Base-by-base conservation (phyloP, 805 yeast genomes). In the Metschnikowia picachoensis region DNA sequence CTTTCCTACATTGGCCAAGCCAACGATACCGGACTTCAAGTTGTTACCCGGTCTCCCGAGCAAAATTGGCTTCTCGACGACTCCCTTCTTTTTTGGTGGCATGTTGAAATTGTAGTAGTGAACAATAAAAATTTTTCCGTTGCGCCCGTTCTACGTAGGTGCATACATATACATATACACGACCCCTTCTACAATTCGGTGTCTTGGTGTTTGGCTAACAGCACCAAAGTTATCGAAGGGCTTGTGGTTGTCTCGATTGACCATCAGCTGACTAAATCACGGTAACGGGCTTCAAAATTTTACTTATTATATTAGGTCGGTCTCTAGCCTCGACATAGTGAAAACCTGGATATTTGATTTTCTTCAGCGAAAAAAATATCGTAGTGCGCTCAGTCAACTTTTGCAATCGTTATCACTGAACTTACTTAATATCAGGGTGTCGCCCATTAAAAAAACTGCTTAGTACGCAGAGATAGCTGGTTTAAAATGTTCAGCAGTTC, bases 31-130 rank as follows among this genome's bases (percentile, higher is more conserved):
- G 56, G 64, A 63, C 43, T 68, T 62, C 44, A 70, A 57, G 51
- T 65, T 69, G 54, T 66, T 68, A 35, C 70, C 64, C 35, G 66
- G 60, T 39, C 73, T 55, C n/a, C 74, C 73, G 57, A 88, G 79
- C 52, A 84, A 77, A 59, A 88, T 74, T 63, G 86, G 87, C 62
- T 83, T 80, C 63, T 83, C 90, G 63, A 72, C 67, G 49, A 48
- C 81, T 52, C 67, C 80, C 68, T 74, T 77, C 74, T 82, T 80
- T 73, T 85, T 85, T 68, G 90, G 90, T 53, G 90, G 85, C 91
- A 85, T 84, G 25, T 15, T 49, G 10, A 13, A 25, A n/a, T 16
- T 28, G 15, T 44, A 28, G 41, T 39, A 25, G 29, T 39, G 41
- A 32, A 25, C 11, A 30, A 6, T 44, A 39, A 48, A 54, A 54